Conservation (phyloP, 495 filamentous ascomycete species). For the Pyrenopolyporus hunteri region DNA sequence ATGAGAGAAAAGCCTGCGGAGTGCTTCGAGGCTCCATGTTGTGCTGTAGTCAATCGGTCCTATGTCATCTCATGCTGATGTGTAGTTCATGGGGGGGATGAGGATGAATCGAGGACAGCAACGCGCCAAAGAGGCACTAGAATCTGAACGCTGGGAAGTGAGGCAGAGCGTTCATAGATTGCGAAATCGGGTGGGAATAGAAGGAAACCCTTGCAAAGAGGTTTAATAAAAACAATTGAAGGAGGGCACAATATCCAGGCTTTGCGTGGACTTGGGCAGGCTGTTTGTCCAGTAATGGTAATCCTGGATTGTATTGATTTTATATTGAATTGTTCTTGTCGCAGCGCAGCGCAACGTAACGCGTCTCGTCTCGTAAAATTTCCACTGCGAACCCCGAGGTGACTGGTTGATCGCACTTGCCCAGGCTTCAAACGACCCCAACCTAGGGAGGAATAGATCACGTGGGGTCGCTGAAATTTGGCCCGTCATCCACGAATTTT, state of each 20-base stretch:
- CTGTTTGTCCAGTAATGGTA: no score
- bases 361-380: constrained; percentile 38
- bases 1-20: constrained; percentile 87
- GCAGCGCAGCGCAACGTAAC: constrained; percentile 26
- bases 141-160: not conserved
- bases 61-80: constrained; percentile 36
- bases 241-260: no score
- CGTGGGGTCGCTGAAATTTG: constrained; percentile 17
- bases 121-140: constrained; percentile 12
- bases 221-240: constrained; percentile 1
- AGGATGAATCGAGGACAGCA: constrained; percentile 3
- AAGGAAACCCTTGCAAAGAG: not conserved
- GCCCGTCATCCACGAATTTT: no score
- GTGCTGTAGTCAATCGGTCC: constrained; percentile 5
- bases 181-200: not conserved
- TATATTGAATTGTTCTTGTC: no score
- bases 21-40: constrained; percentile 52
- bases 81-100: not conserved
- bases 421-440: not conserved
- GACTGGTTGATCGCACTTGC: not conserved
- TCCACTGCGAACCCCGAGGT: constrained; percentile 2
- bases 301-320: no score
- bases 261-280: constrained; percentile 28
- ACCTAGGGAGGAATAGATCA: constrained; percentile 18
- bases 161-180: not conserved